Base-by-base conservation (phyloP, 306 rosid genomes). In the Leucaena leucocephala region DNA sequence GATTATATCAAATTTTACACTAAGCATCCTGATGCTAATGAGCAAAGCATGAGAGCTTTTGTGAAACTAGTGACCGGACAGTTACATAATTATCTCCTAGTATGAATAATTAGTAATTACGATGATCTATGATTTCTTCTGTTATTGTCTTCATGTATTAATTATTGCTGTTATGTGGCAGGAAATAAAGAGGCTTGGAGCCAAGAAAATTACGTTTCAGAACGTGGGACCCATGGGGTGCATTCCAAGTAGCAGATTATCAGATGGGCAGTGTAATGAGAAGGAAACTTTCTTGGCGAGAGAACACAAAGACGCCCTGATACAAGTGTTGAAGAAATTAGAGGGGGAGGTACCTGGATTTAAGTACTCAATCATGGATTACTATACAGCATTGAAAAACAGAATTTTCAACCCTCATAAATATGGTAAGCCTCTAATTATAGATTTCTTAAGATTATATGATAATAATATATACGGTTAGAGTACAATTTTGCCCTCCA, bases 311-410 rank as follows among this genome's bases (percentile, higher is more conserved):
- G 14, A 35, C 40, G 81, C 68, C 71, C 64, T 82, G 14, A 43
- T 76, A 7, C 4, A 46, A 12, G 74, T 44, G 2, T 77, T 82
- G 12, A 34, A 71, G 38, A 54, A 62, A 7, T n/a, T 82, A 33
- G 74, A 61, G 68, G 27, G 11, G 14, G 38, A 70, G 68, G 48
- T 76, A 15, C 59, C 61, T 2, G 81, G 85, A 61, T 62, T 76
- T 33, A 76, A 35, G 50, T 76, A 82, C 66, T 76, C 85, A 4
- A 16, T 82, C 17, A 61, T 68, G 42, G 84, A 81, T 76, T 81
- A 68, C 65, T 59, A 21, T 22, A 10, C 15, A 58, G 36, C 64
- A 58, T 8, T 58, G 13, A 10, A 10, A 58, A 6, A 58, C 72
- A 81, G 59, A 70, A 17, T 76, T 2, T 69, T 38, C n/a, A 59